A percentile compares a stretch with the other conserved stretches of the same genome.
These are phyloP conservation scores for Hyphopichia buzzinii DNA, from an alignment of 1,139 yeast genomes.

Conservation along the genomic window DNA sequence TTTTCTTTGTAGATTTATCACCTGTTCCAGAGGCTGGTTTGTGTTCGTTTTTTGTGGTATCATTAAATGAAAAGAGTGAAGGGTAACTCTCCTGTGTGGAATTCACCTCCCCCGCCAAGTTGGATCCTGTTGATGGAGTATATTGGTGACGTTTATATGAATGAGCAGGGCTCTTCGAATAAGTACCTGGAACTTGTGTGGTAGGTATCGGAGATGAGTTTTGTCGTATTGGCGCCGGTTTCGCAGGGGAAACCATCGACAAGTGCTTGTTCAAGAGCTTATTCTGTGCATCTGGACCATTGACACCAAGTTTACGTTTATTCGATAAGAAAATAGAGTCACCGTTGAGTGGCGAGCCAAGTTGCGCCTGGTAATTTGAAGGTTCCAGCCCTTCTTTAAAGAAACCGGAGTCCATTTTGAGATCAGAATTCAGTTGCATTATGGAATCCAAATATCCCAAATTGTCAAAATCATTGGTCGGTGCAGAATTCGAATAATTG, in stretches of 20 bases:
- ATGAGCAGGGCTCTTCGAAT: background rate
- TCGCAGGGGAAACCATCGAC: slow-evolving; percentile 3
- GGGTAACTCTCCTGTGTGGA: background rate
- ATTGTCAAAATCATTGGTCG: slow-evolving; percentile 1
- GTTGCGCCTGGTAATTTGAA: background rate
- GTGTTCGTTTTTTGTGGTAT: background rate
- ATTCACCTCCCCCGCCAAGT: background rate
- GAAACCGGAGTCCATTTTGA: background rate
- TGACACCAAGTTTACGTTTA: slow-evolving; percentile 3
- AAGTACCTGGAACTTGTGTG: slow-evolving; percentile 1
- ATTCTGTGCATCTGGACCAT: background rate
- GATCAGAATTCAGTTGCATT: background rate
- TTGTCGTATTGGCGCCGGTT: slow-evolving; percentile 3
- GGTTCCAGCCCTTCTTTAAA: background rate
- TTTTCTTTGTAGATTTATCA: slow-evolving; percentile 4
- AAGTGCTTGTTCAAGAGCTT: slow-evolving; percentile 3
- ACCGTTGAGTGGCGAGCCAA: background rate
- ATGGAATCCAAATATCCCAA: background rate
- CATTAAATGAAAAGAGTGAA: background rate
- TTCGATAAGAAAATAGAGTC: background rate
- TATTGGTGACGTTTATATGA: background rate
- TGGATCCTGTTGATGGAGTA: background rate
- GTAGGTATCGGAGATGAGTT: slow-evolving; percentile 3
- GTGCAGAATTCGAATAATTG: slow-evolving; percentile 4
- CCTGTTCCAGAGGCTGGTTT: background rate